Conservation (phyloP, 176 grass and related monocot species). For the Ananas comosus region DNA sequence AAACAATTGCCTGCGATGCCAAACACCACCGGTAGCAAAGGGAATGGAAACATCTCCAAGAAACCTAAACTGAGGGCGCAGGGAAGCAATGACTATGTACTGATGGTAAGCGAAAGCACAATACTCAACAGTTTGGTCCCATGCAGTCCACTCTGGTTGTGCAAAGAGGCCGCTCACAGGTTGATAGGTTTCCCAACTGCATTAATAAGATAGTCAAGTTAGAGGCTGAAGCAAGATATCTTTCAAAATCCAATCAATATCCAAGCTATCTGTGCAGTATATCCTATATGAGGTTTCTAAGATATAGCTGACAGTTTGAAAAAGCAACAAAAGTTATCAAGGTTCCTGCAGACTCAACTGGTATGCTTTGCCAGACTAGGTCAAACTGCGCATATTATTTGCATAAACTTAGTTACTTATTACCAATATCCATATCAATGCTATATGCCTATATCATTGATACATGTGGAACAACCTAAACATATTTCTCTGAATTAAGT, state of each 20-base stretch:
- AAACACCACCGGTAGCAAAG: slow-evolving; percentile 88
- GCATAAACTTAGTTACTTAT: background rate
- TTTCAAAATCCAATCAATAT: background rate
- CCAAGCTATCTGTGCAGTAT: background rate
- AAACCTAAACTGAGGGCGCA: slow-evolving; percentile 92
- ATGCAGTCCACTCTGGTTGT: slow-evolving; percentile 91
- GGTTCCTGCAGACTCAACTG: too few species aligned
- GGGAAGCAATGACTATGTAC: slow-evolving; percentile 89
- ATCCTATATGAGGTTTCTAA: background rate
- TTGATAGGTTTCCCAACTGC: slow-evolving; percentile 98
- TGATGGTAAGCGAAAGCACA: slow-evolving; percentile 98
- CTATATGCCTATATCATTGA: too few species aligned
- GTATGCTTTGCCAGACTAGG: background rate
- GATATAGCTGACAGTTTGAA: background rate
- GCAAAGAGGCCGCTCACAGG: slow-evolving; percentile 81
- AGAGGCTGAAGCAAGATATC: background rate
- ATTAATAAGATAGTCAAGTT: slow-evolving; percentile 13
- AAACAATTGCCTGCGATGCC: slow-evolving; percentile 96
- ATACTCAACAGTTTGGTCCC: slow-evolving; percentile 97
- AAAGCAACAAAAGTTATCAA: background rate
- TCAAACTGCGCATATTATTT: background rate
- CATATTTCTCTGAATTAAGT: background rate
- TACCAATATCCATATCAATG: too few species aligned
- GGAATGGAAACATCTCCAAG: slow-evolving; percentile 98
- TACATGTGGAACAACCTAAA: too few species aligned